Base-by-base conservation (phyloP, 441 rosid genomes). In the Erodium trifolium region DNA sequence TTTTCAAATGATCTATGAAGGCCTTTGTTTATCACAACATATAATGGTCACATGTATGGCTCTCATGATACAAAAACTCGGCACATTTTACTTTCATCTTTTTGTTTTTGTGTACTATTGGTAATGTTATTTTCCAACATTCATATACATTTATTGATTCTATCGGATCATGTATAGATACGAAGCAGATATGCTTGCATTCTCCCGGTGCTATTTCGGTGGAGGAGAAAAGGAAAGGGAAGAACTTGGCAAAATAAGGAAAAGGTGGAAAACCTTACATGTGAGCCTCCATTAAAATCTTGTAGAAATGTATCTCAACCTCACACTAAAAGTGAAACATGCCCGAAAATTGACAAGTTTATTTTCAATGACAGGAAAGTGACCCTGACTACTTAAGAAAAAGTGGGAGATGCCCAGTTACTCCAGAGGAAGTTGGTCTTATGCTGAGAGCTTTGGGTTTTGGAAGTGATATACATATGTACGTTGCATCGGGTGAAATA, bases 121-220 rank as follows among this genome's bases (percentile, higher is more conserved):
- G 60, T 14, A n/a, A 53, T 53, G 16, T 14, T 6, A 53, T 53
- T 53, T 43, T 53, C 60, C 27, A 23, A 23, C 27, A 23, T 23
- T 23, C 60, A 53, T 53, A 53, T 53, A 53, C 60, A 53, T n/a
- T 53, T 13, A 53, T 4, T 53, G 60, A 53, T 2, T 53, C 13
- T 53, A 13, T 53, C 4, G 60, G 4, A 53, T 53, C 60, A 53
- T 53, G 71, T 16, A 31, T 86, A 94, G 99, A 87, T 95, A 87
- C 76, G 99, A 95, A 72, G 88, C 98, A 13, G 99, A 95, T 72
- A 95, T 95, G 99, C 92, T 95, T 66, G 99, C 98, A 62, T 86
- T 84, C 84, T 86, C 88, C 35, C 88, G 90, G 70, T 86, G 90
- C 76, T 78, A 86, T 75, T 84, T 81, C 5, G 86, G 90, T 23